phyloP scores from a whole-genome alignment of 2,329 filamentous ascomycete genomes.

The Teratosphaeriaceae sp. region DNA sequence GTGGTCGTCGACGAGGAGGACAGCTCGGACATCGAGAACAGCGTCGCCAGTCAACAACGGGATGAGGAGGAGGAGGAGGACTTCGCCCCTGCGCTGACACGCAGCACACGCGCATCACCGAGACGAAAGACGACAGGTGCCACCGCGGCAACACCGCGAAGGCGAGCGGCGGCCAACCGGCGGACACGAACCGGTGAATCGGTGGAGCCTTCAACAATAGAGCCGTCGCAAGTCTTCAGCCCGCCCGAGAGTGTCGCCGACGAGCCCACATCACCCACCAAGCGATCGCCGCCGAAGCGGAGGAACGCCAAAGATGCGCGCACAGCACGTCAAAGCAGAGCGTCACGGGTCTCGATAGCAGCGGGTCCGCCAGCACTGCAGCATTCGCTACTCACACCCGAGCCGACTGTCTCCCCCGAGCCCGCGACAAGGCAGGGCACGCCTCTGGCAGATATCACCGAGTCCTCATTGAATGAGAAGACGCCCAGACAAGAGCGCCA shows the following conservation, averaged over 20 bases:
- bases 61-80: slow-evolving; percentile 66
- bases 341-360: slow-evolving; percentile 33
- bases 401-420: slow-evolving; percentile 35
- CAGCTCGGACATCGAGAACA: slow-evolving; percentile 48
- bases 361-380: slow-evolving; percentile 30
- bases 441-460: slow-evolving; percentile 69
- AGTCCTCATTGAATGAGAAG: slow-evolving; percentile 57
- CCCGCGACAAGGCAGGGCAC: slow-evolving; percentile 39
- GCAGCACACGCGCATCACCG: slow-evolving; percentile 52
- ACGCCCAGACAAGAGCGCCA: slow-evolving; percentile 31
- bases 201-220: slow-evolving; percentile 56
- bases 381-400: slow-evolving; percentile 41
- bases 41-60: slow-evolving; percentile 38
- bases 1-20: slow-evolving; percentile 76
- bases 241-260: slow-evolving; percentile 46
- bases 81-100: slow-evolving; percentile 66
- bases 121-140: slow-evolving; percentile 45
- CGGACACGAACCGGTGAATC: slow-evolving; percentile 44
- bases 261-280: slow-evolving; percentile 49
- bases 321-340: slow-evolving; percentile 33
- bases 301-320: slow-evolving; percentile 49
- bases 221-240: slow-evolving; percentile 56
- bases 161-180: slow-evolving; percentile 34
- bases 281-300: slow-evolving; percentile 60
- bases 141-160: slow-evolving; percentile 41